phyloP scores from a whole-genome alignment of 139 green algal genomes.

The Picochlorum sp. region DNA sequence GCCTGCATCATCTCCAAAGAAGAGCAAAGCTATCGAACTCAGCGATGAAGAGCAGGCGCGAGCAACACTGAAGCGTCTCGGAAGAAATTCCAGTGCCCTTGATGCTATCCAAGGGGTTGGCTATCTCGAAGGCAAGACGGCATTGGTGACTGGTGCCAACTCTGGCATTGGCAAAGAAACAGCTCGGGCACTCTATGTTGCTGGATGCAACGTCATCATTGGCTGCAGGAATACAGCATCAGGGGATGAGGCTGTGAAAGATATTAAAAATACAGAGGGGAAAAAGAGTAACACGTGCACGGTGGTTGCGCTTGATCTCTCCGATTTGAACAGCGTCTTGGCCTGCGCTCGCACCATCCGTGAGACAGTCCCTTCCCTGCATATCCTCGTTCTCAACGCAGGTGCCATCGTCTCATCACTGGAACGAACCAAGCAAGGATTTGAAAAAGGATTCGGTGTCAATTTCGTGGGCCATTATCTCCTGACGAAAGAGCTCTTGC shows the following conservation, averaged over 20 bases:
- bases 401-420: conserved; percentile 62
- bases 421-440: conserved; percentile 56
- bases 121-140: background rate
- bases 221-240: conserved; percentile 9
- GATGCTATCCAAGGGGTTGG: background rate
- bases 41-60: too few relatives aligned
- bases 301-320: conserved; percentile 45
- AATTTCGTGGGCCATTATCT: conserved; percentile 60
- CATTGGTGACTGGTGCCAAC: conserved; percentile 16
- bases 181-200: conserved; percentile 10
- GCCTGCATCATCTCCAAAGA: too few relatives aligned
- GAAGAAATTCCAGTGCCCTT: too few relatives aligned
- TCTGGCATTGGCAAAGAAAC: conserved; percentile 37
- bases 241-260: conserved; percentile 8
- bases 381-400: conserved; percentile 74
- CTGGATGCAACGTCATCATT: conserved; percentile 18
- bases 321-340: conserved; percentile 42
- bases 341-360: conserved; percentile 33
- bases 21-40: too few relatives aligned
- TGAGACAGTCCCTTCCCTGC: conserved; percentile 31
- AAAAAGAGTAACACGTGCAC: conserved; percentile 22
- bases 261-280: conserved; percentile 1
- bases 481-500: conserved; percentile 55
- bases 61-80: too few relatives aligned
- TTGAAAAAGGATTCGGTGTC: conserved; percentile 45